A percentile compares a stretch with the other conserved stretches of the same genome.
Evolutionary conservation across 192 early-diverging fungal genomes (phyloP).

Genomic region (Entomortierella beljakovae): DNA sequence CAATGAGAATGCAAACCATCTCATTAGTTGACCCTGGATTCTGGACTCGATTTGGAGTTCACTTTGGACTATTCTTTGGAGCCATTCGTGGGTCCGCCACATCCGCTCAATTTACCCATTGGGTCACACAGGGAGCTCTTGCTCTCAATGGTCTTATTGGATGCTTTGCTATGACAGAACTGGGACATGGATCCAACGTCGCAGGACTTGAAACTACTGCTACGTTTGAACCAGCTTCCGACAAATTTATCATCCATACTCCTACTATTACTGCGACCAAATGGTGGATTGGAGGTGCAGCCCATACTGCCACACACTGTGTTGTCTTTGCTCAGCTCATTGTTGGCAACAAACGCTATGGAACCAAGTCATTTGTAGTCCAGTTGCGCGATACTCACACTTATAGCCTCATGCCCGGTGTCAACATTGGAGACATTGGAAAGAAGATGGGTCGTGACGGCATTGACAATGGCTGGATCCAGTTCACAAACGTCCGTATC

Average conservation of each 20-base stretch:
- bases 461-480: slow-evolving; percentile 94
- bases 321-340: slow-evolving; percentile 87
- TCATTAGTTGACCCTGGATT: slow-evolving; percentile 87
- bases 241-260: slow-evolving; percentile 90
- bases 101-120: slow-evolving; percentile 85
- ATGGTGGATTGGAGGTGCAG: slow-evolving; percentile 98
- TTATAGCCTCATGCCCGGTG: slow-evolving; percentile 83
- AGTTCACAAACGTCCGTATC: slow-evolving; percentile 92
- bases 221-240: slow-evolving; percentile 83
- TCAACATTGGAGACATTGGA: slow-evolving; percentile 92
- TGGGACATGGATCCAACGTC: slow-evolving; percentile 92
- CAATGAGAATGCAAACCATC: slow-evolving; percentile 82
- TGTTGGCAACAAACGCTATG: slow-evolving; percentile 84
- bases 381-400: slow-evolving; percentile 85
- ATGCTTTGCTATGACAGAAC: slow-evolving; percentile 95
- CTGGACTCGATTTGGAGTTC: slow-evolving; percentile 94
- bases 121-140: slow-evolving; percentile 86
- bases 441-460: slow-evolving; percentile 95
- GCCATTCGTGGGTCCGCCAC: slow-evolving; percentile 88
- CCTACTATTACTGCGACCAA: slow-evolving; percentile 86
- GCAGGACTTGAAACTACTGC: slow-evolving; percentile 94
- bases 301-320: slow-evolving; percentile 87
- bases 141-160: slow-evolving; percentile 86
- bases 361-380: slow-evolving; percentile 91
- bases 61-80: slow-evolving; percentile 91